phyloP scores from a whole-genome alignment of 2,329 filamentous ascomycete species.

The Beauveria sp. region DNA sequence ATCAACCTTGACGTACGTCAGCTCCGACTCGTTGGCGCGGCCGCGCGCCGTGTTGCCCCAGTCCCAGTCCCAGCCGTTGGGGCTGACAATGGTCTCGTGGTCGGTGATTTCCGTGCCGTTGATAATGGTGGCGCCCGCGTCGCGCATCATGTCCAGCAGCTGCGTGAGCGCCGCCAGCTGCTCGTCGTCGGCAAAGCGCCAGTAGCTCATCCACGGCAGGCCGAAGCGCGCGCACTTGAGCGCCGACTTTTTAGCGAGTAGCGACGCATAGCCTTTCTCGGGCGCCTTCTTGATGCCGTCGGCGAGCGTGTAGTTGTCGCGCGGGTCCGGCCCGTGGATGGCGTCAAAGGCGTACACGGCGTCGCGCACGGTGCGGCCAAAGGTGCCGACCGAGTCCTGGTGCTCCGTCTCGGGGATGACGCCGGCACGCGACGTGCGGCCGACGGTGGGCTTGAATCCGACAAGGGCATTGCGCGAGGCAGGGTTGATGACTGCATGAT shows the following conservation, averaged over 20 bases:
- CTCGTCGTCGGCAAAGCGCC: conserved; percentile 50
- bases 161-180: conserved; percentile 46
- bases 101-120: conserved; percentile 63
- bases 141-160: conserved; percentile 42
- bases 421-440: conserved; percentile 56
- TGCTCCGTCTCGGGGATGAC: conserved; percentile 60
- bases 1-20: conserved; percentile 63
- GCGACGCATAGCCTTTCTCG: conserved; percentile 47
- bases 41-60: conserved; percentile 51
- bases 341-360: conserved; percentile 58
- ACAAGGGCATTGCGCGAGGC: conserved; percentile 62
- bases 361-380: conserved; percentile 63
- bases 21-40: conserved; percentile 65
- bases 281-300: conserved; percentile 47
- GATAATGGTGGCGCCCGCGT: conserved; percentile 58
- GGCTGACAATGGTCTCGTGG: conserved; percentile 54
- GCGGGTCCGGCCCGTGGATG: conserved; percentile 56
- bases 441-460: conserved; percentile 70
- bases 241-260: conserved; percentile 40
- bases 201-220: conserved; percentile 65
- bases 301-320: conserved; percentile 58
- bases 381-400: conserved; percentile 61
- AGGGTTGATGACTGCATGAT: conserved; percentile 55
- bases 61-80: conserved; percentile 68
- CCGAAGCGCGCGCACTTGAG: conserved; percentile 60